phyloP scores from a whole-genome alignment of 129 eudicot species.

The Flaveria bidentis region DNA sequence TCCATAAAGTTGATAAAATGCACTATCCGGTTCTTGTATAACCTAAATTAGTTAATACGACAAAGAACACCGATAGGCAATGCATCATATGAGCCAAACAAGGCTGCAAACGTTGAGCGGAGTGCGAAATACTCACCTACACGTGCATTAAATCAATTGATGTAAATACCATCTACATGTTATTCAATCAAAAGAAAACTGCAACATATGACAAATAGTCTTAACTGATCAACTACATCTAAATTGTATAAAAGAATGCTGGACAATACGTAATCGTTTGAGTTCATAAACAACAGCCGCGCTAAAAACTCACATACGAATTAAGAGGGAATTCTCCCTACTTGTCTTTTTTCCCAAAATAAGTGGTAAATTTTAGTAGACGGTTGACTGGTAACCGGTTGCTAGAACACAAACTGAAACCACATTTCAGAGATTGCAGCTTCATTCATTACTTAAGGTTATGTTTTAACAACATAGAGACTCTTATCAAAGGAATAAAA shows the following conservation, averaged over 20 bases:
- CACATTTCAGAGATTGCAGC: neutral
- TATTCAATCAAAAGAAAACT: slow-evolving; percentile 11
- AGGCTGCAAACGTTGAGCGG: neutral
- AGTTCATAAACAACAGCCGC: neutral
- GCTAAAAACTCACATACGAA: neutral
- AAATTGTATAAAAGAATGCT: neutral
- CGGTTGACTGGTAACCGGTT: neutral
- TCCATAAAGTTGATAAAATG: neutral
- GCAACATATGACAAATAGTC: slow-evolving; percentile 9
- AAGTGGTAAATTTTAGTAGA: neutral
- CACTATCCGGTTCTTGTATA: neutral
- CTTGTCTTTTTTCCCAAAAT: neutral
- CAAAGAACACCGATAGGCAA: neutral
- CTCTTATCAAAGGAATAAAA: neutral
- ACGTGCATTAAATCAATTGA: slow-evolving; percentile 16
- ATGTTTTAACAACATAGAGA: slow-evolving; percentile 10
- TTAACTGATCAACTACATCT: neutral
- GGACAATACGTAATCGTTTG: neutral
- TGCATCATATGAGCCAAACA: slow-evolving; percentile 5
- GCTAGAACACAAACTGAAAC: neutral
- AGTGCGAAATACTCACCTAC: slow-evolving; percentile 11
- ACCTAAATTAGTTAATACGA: neutral
- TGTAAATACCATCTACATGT: slow-evolving; percentile 27
- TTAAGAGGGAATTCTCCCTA: neutral
- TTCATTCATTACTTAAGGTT: neutral